A percentile compares a stretch with the other conserved stretches of the same genome.
Evolutionary conservation across 129 eudicot species (phyloP).

Genomic region (Flaveria ramosissima): DNA sequence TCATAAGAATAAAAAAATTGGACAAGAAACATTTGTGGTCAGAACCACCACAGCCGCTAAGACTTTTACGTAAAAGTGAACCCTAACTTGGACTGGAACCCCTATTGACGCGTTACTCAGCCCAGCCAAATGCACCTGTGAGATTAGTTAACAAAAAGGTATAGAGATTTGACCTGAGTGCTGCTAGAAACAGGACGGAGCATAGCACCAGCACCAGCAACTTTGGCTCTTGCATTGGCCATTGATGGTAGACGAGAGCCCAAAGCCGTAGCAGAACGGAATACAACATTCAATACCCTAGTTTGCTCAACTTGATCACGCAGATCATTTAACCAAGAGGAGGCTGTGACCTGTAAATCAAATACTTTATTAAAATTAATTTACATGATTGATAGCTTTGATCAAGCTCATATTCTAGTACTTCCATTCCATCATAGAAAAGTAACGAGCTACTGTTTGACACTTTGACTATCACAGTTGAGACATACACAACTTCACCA

Average conservation of each 20-base stretch:
- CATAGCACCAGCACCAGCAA: constrained; percentile 95
- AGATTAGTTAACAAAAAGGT: not conserved
- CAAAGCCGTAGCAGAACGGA: constrained; percentile 93
- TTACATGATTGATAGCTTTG: not conserved
- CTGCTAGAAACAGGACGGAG: constrained; percentile 92
- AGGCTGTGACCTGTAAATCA: constrained; percentile 80
- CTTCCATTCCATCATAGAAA: not conserved
- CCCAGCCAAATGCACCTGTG: not conserved
- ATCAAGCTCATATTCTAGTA: not conserved
- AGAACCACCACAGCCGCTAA: too few relatives aligned
- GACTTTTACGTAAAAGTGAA: not conserved
- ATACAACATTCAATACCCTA: constrained; percentile 77
- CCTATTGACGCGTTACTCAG: not conserved
- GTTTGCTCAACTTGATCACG: constrained; percentile 98
- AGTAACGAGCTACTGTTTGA: not conserved
- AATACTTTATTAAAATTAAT: not conserved
- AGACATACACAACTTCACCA: not conserved
- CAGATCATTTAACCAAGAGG: constrained; percentile 95
- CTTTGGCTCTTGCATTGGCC: constrained; percentile 86
- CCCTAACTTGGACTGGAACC: not conserved
- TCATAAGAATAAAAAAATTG: not conserved
- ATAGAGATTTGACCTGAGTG: constrained; percentile 59
- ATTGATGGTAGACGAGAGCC: constrained; percentile 96
- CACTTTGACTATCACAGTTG: too few relatives aligned
- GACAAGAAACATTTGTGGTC: not conserved